Base-by-base conservation (phyloP, 805 yeast genomes). In the Candida broadrunensis region DNA sequence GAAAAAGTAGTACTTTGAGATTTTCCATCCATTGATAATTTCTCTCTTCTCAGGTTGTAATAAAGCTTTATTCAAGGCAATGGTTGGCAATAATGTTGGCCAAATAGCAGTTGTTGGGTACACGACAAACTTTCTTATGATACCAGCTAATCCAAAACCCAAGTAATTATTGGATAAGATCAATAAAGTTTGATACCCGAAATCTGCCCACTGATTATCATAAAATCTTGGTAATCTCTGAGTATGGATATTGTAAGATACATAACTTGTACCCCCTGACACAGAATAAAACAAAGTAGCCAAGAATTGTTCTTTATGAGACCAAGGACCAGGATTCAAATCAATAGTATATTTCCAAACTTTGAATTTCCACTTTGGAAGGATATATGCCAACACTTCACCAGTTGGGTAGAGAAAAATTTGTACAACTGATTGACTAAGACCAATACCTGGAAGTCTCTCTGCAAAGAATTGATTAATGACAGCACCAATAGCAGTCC, bases 281-380 rank as follows among this genome's bases (percentile, higher is more conserved):
- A 71, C 58, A 9, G 87, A 42, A 60, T 44, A 47, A 29, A 49
- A 46, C 20, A 25, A 70, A 63, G 47, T 67, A 58, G 33, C 69
- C 60, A n/a, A 73, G 77, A 43, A 59, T 58, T 82, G 88, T 56
- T 82, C 88, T 51, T 82, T 82, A 51, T 74, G 55, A 51, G 75
- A 63, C 84, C 85, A 81, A 13, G 82, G 81, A 5, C 85, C 83
- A 2, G 83, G 83, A 55, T 79, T 79, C 42, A 81, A 55, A 5
- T 70, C 70, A 71, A n/a, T 64, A 18, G 55, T 61, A 32, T 78
- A 56, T 43, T 29, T 55, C 45, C 55, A 47, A 9, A 45, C 27
- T 26, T 42, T 55, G 43, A 59, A 45, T 23, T 49, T 51, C 55
- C 56, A 66, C 44, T 71, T 72, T 18, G 85, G 83, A 18, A 77